These are phyloP conservation scores for Neofusicoccum sp. DNA, from an alignment of 2,329 filamentous ascomycete genomes.

Conservation along the genomic window DNA sequence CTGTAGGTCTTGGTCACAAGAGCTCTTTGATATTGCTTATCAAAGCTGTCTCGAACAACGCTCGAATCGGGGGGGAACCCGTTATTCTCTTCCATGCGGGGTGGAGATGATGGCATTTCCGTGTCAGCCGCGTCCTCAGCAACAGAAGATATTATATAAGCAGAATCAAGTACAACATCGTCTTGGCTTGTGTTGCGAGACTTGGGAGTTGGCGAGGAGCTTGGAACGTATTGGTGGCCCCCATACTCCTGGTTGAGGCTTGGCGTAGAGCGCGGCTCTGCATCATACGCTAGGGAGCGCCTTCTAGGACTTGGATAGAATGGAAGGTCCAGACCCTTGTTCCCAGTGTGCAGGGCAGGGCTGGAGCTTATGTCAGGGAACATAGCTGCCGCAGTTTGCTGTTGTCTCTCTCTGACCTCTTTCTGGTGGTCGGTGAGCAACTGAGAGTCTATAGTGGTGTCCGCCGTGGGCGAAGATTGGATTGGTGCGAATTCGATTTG, in stretches of 20 bases:
- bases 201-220: conserved; percentile 56
- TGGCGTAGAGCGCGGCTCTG: conserved; percentile 40
- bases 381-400: conserved; percentile 62
- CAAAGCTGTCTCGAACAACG: conserved; percentile 1
- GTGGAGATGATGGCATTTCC: conserved; percentile 27
- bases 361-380: conserved; percentile 63
- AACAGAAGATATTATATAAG: conserved; percentile 6
- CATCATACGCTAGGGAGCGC: neutral
- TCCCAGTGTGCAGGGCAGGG: conserved; percentile 25
- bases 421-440: conserved; percentile 76
- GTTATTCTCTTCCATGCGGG: conserved; percentile 20
- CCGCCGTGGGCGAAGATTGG: conserved; percentile 58
- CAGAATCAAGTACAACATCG: neutral
- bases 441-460: conserved; percentile 63
- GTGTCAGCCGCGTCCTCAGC: neutral
- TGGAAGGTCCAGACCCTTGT: neutral
- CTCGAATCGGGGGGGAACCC: neutral
- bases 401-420: conserved; percentile 75
- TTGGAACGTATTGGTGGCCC: conserved; percentile 49
- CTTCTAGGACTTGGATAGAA: neutral
- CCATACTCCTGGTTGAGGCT: conserved; percentile 41
- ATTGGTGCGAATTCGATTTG: conserved; percentile 78
- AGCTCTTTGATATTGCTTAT: neutral
- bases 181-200: conserved; percentile 31
- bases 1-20: neutral